Evolutionary conservation across 2,329 filamentous ascomycete genomes (phyloP).

Genomic region (Escovopsis sp.): DNA sequence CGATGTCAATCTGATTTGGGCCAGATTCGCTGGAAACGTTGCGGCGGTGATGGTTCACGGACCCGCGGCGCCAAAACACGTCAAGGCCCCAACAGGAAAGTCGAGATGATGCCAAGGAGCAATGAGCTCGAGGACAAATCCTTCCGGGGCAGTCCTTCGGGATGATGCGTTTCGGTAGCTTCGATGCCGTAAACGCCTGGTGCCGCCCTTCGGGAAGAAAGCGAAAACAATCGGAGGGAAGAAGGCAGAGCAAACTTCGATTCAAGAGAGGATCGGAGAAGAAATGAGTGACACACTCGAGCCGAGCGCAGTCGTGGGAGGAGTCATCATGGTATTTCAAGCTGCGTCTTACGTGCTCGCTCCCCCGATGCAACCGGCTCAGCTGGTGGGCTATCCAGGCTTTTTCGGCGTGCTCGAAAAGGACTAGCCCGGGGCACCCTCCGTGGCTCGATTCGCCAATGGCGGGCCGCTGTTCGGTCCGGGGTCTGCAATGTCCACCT

Average conservation of each 20-base stretch:
- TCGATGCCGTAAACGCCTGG: too few species aligned
- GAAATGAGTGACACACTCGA: constrained; percentile 9
- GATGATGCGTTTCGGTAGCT: too few species aligned
- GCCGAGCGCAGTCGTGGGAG: constrained; percentile 20
- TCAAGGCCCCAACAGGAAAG: too few species aligned
- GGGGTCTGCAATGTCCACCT: constrained; percentile 2
- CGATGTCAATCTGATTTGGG: too few species aligned
- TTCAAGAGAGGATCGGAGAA: neutral
- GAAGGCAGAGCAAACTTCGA: neutral
- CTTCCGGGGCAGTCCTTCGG: too few species aligned
- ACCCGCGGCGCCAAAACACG: too few species aligned
- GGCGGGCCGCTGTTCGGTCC: neutral
- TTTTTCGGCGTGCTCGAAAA: constrained; percentile 30
- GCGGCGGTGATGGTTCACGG: too few species aligned
- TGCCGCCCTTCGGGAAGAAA: neutral
- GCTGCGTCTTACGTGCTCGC: constrained; percentile 11
- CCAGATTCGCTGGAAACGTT: too few species aligned
- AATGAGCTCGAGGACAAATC: too few species aligned
- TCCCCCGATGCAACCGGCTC: constrained; percentile 12
- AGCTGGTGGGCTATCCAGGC: constrained; percentile 20
- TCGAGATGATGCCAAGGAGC: too few species aligned
- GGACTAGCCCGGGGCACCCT: constrained; percentile 18
- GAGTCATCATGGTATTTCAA: constrained; percentile 23
- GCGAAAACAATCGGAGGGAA: neutral
- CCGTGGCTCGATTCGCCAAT: constrained; percentile 15